phyloP scores from a whole-genome alignment of 345 rosid species.

The Rhodamnia argentea region DNA sequence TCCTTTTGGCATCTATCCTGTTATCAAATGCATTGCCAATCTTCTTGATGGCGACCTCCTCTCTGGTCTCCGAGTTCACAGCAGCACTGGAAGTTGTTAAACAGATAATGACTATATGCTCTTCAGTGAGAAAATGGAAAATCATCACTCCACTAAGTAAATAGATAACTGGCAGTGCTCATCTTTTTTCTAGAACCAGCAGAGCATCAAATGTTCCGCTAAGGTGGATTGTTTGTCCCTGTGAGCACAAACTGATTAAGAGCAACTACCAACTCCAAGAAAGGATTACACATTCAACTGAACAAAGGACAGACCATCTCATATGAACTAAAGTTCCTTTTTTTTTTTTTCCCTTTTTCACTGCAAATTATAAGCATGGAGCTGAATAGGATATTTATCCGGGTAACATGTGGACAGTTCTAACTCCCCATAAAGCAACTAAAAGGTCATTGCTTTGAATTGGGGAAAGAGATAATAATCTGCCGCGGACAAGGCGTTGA shows the following conservation, averaged over 20 bases:
- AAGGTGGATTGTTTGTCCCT: not conserved
- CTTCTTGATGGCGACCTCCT: constrained; percentile 77
- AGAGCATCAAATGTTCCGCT: not conserved
- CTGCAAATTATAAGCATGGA: too few relatives aligned
- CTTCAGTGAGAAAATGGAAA: not conserved
- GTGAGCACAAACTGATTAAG: not conserved
- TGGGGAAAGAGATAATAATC: not conserved
- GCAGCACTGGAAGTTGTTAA: constrained; percentile 42
- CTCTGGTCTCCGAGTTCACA: constrained; percentile 45
- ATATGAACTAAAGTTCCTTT: not conserved
- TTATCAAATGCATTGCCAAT: constrained; percentile 72
- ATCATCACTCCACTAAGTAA: not conserved
- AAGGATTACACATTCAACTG: not conserved
- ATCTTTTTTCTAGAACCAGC: not conserved
- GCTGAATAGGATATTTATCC: not conserved
- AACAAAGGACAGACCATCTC: not conserved
- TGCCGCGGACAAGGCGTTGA: not conserved
- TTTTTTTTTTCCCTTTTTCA: too few relatives aligned
- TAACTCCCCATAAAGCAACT: not conserved
- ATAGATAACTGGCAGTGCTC: not conserved
- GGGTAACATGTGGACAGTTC: not conserved
- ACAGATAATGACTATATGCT: not conserved
- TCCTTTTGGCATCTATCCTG: constrained; percentile 64
- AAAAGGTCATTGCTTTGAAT: not conserved
- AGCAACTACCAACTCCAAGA: not conserved